Conservation (phyloP, 495 filamentous ascomycete species). For the Talaromyces wortmannii region DNA sequence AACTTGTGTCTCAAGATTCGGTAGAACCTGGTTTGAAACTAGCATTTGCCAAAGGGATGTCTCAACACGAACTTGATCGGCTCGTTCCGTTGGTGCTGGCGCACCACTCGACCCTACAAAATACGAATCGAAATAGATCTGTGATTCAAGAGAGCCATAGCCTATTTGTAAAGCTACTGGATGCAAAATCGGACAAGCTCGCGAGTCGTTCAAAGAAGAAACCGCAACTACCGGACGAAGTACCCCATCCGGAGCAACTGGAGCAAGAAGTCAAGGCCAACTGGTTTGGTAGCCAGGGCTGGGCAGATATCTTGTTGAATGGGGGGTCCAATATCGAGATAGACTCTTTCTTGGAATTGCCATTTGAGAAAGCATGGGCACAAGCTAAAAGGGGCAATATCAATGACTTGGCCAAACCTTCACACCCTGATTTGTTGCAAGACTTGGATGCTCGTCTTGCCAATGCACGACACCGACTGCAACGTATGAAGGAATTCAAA, state of each 20-base stretch:
- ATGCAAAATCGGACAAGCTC: slow-evolving; percentile 42
- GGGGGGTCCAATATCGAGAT: slow-evolving; percentile 52
- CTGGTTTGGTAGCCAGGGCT: slow-evolving; percentile 67
- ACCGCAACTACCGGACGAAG: slow-evolving; percentile 20
- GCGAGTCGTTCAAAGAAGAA: slow-evolving; percentile 9
- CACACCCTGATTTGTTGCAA: slow-evolving; percentile 35
- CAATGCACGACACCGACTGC: slow-evolving; percentile 55
- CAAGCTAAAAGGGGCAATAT: slow-evolving; percentile 49
- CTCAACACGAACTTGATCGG: slow-evolving; percentile 46
- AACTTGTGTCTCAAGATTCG: slow-evolving; percentile 43
- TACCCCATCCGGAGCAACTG: slow-evolving; percentile 22
- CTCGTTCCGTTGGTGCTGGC: slow-evolving; percentile 64
- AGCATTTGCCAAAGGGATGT: slow-evolving; percentile 54
- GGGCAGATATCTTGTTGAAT: slow-evolving; percentile 58
- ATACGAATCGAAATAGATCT: slow-evolving; percentile 30
- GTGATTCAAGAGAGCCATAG: slow-evolving; percentile 43
- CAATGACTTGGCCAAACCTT: slow-evolving; percentile 35
- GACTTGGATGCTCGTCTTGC: slow-evolving; percentile 56
- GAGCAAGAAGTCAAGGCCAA: slow-evolving; percentile 54
- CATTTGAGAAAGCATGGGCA: slow-evolving; percentile 62
- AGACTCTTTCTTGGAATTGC: slow-evolving; percentile 55
- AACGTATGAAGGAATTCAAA: slow-evolving; percentile 67
- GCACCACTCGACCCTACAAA: slow-evolving; percentile 58
- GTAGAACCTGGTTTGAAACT: slow-evolving; percentile 47
- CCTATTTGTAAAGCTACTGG: slow-evolving; percentile 54